Conservation (phyloP, 208 protist genomes). For the Trichomonas tenax region DNA sequence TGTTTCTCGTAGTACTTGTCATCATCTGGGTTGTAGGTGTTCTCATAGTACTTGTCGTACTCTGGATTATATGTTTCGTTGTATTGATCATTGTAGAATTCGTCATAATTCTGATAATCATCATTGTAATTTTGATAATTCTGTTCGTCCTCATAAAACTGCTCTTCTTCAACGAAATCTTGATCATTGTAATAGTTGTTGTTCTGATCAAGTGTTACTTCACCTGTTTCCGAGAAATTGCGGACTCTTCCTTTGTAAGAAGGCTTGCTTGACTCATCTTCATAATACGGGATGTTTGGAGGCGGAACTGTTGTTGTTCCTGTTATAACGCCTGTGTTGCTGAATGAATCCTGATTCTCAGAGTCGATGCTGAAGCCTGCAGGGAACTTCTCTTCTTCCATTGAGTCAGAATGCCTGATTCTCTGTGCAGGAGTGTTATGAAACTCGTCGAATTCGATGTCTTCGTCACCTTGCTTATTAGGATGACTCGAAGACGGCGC, state of each 20-base stretch:
- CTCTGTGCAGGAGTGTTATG: neutral
- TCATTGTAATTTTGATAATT: neutral
- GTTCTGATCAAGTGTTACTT: neutral
- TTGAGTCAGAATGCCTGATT: neutral
- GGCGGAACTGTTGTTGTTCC: neutral
- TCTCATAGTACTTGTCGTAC: neutral
- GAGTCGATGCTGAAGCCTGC: neutral
- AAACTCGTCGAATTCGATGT: neutral
- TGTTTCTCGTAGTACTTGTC: neutral
- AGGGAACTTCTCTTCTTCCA: neutral
- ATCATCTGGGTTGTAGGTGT: neutral
- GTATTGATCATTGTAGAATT: neutral
- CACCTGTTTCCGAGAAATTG: neutral
- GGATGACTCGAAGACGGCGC: neutral
- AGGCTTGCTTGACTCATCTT: neutral
- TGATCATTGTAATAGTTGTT: neutral
- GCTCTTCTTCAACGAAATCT: neutral
- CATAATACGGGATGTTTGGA: neutral
- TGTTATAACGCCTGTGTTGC: neutral
- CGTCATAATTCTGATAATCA: neutral
- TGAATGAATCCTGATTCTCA: neutral
- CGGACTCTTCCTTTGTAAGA: neutral
- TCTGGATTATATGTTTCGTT: neutral
- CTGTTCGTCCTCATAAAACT: neutral
- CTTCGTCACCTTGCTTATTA: neutral